Percentiles rank a stretch among this genome's conserved stretches.
Evolutionary conservation across 768 basidiomycete species (phyloP).

Genomic region (Scleroderma citrinum): DNA sequence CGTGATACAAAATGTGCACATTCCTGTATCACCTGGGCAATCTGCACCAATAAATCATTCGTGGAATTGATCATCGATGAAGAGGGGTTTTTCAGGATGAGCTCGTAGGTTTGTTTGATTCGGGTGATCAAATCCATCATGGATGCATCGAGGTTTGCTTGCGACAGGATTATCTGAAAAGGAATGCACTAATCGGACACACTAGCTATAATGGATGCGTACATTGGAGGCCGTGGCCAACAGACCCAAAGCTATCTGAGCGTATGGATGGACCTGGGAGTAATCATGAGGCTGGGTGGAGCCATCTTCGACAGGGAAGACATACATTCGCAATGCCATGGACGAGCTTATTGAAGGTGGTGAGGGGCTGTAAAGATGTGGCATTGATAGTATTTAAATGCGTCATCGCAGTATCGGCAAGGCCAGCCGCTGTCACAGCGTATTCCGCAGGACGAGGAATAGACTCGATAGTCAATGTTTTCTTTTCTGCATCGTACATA

Average conservation of each 20-base stretch:
- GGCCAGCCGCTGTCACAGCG: background rate
- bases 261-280: background rate
- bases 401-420: background rate
- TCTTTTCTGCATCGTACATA: too few relatives aligned
- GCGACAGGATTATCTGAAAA: background rate
- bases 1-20: background rate
- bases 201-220: background rate
- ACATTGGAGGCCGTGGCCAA: background rate
- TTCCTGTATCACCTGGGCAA: background rate
- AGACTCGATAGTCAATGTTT: too few relatives aligned
- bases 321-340: background rate
- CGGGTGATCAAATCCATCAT: background rate
- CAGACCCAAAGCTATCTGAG: background rate
- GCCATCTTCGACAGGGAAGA: background rate
- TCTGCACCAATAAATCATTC: background rate
- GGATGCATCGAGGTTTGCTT: background rate
- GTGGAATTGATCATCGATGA: background rate
- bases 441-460: too few relatives aligned
- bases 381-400: background rate
- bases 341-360: background rate
- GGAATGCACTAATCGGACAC: background rate
- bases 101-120: background rate
- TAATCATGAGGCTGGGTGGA: background rate
- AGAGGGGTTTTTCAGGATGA: background rate
- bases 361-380: background rate